Percentiles rank a stretch among this genome's conserved stretches.
These are phyloP conservation scores for Colletotrichum sp. DNA, from an alignment of 2,329 filamentous ascomycete species.

Conservation along the genomic window DNA sequence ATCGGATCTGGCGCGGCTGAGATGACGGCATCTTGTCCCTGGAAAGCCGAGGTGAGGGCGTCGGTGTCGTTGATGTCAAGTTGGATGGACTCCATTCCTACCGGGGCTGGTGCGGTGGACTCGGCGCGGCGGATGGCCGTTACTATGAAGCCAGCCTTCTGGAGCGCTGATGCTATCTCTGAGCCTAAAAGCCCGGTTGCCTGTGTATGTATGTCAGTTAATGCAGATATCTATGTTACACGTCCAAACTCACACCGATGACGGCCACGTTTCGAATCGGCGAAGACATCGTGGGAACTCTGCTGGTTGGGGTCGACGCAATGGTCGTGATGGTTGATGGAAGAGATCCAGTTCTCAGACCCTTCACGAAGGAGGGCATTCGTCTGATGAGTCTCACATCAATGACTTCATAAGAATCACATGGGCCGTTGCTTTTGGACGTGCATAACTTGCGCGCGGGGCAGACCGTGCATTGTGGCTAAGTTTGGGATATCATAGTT, in stretches of 20 bases:
- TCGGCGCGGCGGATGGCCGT: slow-evolving; percentile 40
- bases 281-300: background rate
- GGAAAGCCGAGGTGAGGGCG: slow-evolving; percentile 56
- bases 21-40: slow-evolving; percentile 62
- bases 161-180: slow-evolving; percentile 30
- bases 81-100: slow-evolving; percentile 32
- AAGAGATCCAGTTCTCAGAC: background rate
- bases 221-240: background rate
- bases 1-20: slow-evolving; percentile 44
- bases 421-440: background rate
- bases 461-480: background rate
- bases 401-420: background rate
- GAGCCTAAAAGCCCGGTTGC: slow-evolving; percentile 38
- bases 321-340: background rate
- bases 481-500: background rate
- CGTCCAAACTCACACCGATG: background rate
- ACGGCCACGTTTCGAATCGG: background rate
- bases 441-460: background rate
- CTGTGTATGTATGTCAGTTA: background rate
- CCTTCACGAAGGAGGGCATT: background rate
- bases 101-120: slow-evolving; percentile 42
- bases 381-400: background rate
- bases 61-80: slow-evolving; percentile 39
- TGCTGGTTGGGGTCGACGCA: rapidly evolving
- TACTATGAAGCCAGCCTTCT: slow-evolving; percentile 37